Conservation (phyloP, 768 basidiomycete species). For the Tremella mesenterica region DNA sequence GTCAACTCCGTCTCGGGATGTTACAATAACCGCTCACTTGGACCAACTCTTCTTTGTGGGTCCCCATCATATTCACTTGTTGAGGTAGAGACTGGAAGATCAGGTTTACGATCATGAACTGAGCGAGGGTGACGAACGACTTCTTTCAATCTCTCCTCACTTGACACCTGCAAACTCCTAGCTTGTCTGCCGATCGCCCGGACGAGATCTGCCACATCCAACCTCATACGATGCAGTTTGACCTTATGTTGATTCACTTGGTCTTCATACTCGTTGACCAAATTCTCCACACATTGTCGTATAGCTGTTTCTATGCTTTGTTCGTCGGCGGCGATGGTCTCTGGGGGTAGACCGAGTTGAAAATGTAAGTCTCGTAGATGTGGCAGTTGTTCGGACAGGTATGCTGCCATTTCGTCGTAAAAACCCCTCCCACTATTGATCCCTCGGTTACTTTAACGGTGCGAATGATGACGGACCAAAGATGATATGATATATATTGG, state of each 20-base stretch:
- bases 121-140: slow-evolving; percentile 9
- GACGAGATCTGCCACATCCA: slow-evolving; percentile 58
- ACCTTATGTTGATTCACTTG: slow-evolving; percentile 67
- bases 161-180: slow-evolving; percentile 57
- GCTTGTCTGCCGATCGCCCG: slow-evolving; percentile 57
- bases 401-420: slow-evolving; percentile 28
- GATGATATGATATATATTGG: not conserved
- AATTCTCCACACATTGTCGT: slow-evolving; percentile 63
- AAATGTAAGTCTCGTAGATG: slow-evolving; percentile 71
- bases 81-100: slow-evolving; percentile 53
- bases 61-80: slow-evolving; percentile 59
- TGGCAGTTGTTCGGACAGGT: slow-evolving; percentile 60
- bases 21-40: slow-evolving; percentile 11
- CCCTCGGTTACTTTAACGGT: not conserved
- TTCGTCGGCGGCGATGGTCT: slow-evolving; percentile 73
- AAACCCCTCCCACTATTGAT: not conserved
- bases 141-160: slow-evolving; percentile 48
- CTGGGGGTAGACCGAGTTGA: slow-evolving; percentile 71
- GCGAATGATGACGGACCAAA: not conserved
- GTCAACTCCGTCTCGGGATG: slow-evolving; percentile 3
- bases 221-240: slow-evolving; percentile 58
- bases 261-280: slow-evolving; percentile 59
- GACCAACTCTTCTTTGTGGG: slow-evolving; percentile 59
- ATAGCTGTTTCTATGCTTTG: slow-evolving; percentile 64
- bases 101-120: not conserved